Evolutionary conservation across 1,284 basidiomycete species (phyloP), one percentile per base, ranked within the genome.

Genomic region (Cutaneotrichosporon sp.): DNA sequence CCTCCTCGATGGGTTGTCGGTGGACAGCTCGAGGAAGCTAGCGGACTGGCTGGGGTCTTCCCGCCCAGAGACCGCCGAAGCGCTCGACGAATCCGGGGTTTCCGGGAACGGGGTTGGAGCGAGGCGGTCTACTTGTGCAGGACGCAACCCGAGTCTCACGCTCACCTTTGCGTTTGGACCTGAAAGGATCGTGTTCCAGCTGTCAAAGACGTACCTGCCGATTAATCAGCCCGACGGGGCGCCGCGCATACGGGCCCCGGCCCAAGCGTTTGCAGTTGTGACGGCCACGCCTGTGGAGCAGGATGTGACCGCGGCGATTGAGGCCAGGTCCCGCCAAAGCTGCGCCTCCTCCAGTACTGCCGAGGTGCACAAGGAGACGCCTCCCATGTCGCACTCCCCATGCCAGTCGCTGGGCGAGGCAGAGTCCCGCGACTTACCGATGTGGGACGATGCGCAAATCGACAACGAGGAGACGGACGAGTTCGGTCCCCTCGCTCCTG

Each of bases 201-300:
- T 79, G 57, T 70, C 70, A 47, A 75, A 74, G 63, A 72, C 75
- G 9, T 42, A 60, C 4, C 40, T 74, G 60, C 73, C 76, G 1
- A 70, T 76, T 4, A 69, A 65, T 61, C 63, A 66, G 22, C 21
- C 34, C 46, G 46, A 47, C 30, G 40, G 38, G 1, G 31, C 32
- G 11, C 49, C 51, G 7, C 34, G 60, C 51, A 58, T 56, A 1
- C 58, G 52, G 16, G 61, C 73, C 50, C 50, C 56, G 9, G 71
- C 72, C 1, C 74, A 76, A 52, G 66, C 68, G 4, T 75, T 72
- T 34, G 63, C 66, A 1, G 64, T 76, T 52, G 69, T 79, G 62
- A 77, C 75, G 10, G 68, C 74, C 5, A 69, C 68, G 6, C 75
- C 73, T 16, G 36, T 40, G 26, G 36, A 16, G 8, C 26, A 34